phyloP scores from a whole-genome alignment of 305 asterid species.

The Rubia balearica region DNA sequence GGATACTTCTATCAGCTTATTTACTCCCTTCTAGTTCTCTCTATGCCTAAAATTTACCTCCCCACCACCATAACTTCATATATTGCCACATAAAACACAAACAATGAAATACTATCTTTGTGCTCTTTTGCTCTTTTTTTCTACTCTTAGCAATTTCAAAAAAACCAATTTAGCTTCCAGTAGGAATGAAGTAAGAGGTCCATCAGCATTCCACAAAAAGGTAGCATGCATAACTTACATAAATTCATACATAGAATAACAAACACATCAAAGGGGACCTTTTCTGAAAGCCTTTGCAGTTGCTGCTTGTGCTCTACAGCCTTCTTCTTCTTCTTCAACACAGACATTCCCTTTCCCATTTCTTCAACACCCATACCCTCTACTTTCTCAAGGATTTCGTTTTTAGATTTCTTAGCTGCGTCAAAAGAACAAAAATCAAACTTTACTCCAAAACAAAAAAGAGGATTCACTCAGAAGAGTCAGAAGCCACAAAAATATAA shows the following conservation, averaged over 20 bases:
- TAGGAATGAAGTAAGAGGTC: background rate
- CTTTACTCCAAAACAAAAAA: background rate
- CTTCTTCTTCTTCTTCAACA: conserved; percentile 30
- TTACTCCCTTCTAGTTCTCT: background rate
- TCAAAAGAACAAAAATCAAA: background rate
- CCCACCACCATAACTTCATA: background rate
- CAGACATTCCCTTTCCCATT: background rate
- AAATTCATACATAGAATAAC: background rate
- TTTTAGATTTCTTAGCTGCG: conserved; percentile 20
- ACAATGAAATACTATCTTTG: background rate
- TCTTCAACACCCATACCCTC: conserved; percentile 9
- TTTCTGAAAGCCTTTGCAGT: conserved; percentile 49
- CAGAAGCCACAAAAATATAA: background rate
- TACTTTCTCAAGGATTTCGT: conserved; percentile 7
- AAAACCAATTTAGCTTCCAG: background rate
- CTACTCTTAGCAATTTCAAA: background rate
- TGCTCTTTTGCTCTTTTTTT: background rate
- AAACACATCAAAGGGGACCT: conserved; percentile 27
- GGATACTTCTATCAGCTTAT: background rate
- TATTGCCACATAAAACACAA: background rate
- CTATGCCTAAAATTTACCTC: too few relatives aligned
- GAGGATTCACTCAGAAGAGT: too few relatives aligned
- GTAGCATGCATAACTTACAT: background rate
- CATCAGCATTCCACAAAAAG: background rate
- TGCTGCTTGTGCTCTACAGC: conserved; percentile 43